phyloP scores from a whole-genome alignment of 192 early-diverging fungal genomes.

The Backusella westeae region DNA sequence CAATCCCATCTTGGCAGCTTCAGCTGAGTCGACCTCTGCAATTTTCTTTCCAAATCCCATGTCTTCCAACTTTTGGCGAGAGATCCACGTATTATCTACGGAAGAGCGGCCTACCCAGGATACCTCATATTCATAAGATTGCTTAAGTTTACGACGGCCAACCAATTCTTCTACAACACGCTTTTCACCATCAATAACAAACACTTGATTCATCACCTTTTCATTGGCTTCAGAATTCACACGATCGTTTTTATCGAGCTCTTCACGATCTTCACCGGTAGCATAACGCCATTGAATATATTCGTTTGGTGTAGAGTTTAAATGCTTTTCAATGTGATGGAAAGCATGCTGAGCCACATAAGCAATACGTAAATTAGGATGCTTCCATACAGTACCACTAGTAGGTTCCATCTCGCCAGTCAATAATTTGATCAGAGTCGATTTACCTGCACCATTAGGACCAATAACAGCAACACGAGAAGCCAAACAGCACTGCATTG shows the following conservation, averaged over 20 bases:
- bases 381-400: constrained; percentile 73
- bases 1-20: constrained; percentile 73
- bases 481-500: constrained; percentile 61
- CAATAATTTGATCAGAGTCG: constrained; percentile 69
- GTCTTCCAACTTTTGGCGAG: constrained; percentile 65
- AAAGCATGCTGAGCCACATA: constrained; percentile 88
- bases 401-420: constrained; percentile 74
- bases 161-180: constrained; percentile 59
- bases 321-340: constrained; percentile 82
- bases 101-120: constrained; percentile 62
- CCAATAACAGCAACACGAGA: constrained; percentile 81
- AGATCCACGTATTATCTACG: constrained; percentile 71
- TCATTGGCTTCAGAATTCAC: constrained; percentile 66
- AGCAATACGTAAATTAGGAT: constrained; percentile 83
- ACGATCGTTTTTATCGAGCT: constrained; percentile 67
- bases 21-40: constrained; percentile 69
- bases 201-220: constrained; percentile 53
- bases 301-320: constrained; percentile 80
- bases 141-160: constrained; percentile 77
- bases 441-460: constrained; percentile 75
- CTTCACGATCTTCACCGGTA: constrained; percentile 76
- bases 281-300: constrained; percentile 87
- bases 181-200: constrained; percentile 58
- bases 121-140: constrained; percentile 82
- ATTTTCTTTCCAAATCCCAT: constrained; percentile 77